phyloP scores from a whole-genome alignment of 2,329 filamentous ascomycete species.

The Xylariaceae sp. region DNA sequence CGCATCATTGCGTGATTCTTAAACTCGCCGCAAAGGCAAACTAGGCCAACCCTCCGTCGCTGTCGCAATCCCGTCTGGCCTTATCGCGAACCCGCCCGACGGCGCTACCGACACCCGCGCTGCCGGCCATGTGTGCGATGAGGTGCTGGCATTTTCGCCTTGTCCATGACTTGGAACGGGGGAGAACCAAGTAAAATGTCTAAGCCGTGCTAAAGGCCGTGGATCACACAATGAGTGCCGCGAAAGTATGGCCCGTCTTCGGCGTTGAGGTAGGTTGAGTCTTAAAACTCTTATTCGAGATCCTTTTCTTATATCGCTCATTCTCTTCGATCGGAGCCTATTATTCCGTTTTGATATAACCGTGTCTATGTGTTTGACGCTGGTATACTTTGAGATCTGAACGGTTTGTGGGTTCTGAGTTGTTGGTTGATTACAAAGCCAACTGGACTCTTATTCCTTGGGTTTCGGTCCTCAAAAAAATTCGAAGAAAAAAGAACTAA shows the following conservation, averaged over 20 bases:
- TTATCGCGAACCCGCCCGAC: slow-evolving; percentile 16
- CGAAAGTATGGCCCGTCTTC: slow-evolving; percentile 24
- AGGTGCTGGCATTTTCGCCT: not conserved
- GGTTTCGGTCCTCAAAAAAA: not conserved
- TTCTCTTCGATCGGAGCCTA: slow-evolving; percentile 12
- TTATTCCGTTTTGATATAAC: not conserved
- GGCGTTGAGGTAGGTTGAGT: slow-evolving; percentile 23
- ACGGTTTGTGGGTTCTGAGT: not conserved
- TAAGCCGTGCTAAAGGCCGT: too few species aligned
- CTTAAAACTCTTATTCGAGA: too few species aligned
- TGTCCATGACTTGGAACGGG: not conserved
- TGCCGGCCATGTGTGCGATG: slow-evolving; percentile 16
- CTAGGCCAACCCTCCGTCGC: slow-evolving; percentile 10
- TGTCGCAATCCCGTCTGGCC: slow-evolving; percentile 12
- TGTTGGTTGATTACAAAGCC: too few species aligned
- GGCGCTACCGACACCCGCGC: slow-evolving; percentile 20
- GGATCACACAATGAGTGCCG: slow-evolving; percentile 23
- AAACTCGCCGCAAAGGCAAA: slow-evolving; percentile 5
- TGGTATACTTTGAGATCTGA: not conserved
- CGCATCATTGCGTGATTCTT: slow-evolving; percentile 18
- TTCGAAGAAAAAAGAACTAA: too few species aligned
- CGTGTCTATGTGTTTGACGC: slow-evolving; percentile 5
- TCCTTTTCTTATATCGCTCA: slow-evolving; percentile 10
- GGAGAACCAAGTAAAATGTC: too few species aligned
- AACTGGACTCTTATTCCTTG: not conserved